These are phyloP conservation scores for Amphicarpaea edgeworthii DNA, from an alignment of 306 rosid genomes.

Conservation along the genomic window DNA sequence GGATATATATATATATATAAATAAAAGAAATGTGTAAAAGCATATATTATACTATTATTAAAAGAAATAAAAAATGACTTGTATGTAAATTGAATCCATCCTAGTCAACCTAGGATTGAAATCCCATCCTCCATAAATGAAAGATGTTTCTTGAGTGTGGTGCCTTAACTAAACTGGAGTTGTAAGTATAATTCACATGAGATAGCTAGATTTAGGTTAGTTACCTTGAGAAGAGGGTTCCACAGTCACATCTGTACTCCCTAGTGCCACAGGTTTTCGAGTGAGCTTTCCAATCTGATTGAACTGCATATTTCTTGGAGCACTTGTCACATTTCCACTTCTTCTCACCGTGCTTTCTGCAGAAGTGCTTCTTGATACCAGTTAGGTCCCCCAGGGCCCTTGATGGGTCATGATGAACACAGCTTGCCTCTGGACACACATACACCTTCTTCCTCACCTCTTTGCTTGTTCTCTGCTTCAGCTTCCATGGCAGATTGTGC, in stretches of 20 bases:
- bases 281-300: slow-evolving; percentile 99
- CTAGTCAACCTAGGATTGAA: slow-evolving; percentile 51
- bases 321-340: slow-evolving; percentile 99
- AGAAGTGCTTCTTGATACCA: slow-evolving; percentile 95
- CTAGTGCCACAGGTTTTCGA: slow-evolving; percentile 95
- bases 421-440: slow-evolving; percentile 85
- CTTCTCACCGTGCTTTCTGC: slow-evolving; percentile 98
- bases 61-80: too few species aligned
- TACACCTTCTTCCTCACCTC: slow-evolving; percentile 89
- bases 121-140: slow-evolving; percentile 44
- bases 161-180: slow-evolving; percentile 10
- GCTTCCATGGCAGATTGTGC: slow-evolving; percentile 96
- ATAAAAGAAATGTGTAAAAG: background rate
- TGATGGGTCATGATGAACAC: slow-evolving; percentile 93
- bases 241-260: slow-evolving; percentile 99
- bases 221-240: slow-evolving; percentile 98
- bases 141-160: slow-evolving; percentile 15
- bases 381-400: slow-evolving; percentile 96
- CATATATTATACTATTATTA: background rate
- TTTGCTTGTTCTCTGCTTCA: slow-evolving; percentile 85
- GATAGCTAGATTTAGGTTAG: slow-evolving; percentile 19
- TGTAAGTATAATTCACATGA: background rate
- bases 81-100: slow-evolving; percentile 37
- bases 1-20: too few species aligned
- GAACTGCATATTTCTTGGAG: slow-evolving; percentile 92